phyloP scores from a whole-genome alignment of 441 rosid species.

The Monsonia emarginata region DNA sequence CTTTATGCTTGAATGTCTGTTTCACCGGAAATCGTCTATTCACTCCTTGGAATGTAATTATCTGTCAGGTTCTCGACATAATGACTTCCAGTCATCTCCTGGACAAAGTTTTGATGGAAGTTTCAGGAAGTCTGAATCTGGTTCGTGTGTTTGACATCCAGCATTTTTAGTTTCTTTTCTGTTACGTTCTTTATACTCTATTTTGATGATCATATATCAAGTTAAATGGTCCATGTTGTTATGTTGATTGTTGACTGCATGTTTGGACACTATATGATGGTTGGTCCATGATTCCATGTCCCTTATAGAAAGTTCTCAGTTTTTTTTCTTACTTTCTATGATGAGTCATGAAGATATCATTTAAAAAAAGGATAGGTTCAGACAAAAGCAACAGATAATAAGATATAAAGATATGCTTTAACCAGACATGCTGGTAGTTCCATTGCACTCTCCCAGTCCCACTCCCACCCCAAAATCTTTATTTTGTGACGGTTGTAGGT shows the following conservation, averaged over 20 bases:
- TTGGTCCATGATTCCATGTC: neutral
- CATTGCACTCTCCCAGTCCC: too few relatives aligned
- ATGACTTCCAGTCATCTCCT: slow-evolving; percentile 10
- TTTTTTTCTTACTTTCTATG: neutral
- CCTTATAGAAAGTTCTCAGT: neutral
- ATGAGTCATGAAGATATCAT: neutral
- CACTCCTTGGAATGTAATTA: neutral
- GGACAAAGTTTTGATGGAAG: slow-evolving; percentile 15
- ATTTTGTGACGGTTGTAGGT: too few relatives aligned
- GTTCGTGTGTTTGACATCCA: neutral
- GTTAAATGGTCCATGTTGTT: neutral
- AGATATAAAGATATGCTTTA: too few relatives aligned
- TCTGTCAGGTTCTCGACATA: slow-evolving; percentile 21
- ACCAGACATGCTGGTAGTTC: too few relatives aligned
- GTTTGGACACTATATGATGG: neutral
- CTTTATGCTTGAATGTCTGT: neutral
- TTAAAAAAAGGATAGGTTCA: neutral
- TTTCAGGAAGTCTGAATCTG: slow-evolving; percentile 17
- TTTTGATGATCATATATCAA: neutral
- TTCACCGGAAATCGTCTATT: neutral
- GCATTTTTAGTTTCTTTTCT: neutral
- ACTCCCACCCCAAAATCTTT: too few relatives aligned
- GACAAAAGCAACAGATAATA: too few relatives aligned
- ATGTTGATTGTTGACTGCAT: neutral
- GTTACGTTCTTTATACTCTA: neutral